A percentile compares a stretch with the other conserved stretches of the same genome.
Evolutionary conservation across 805 yeast genomes (phyloP).

Genomic region (Wickerhamomyces bisporus): DNA sequence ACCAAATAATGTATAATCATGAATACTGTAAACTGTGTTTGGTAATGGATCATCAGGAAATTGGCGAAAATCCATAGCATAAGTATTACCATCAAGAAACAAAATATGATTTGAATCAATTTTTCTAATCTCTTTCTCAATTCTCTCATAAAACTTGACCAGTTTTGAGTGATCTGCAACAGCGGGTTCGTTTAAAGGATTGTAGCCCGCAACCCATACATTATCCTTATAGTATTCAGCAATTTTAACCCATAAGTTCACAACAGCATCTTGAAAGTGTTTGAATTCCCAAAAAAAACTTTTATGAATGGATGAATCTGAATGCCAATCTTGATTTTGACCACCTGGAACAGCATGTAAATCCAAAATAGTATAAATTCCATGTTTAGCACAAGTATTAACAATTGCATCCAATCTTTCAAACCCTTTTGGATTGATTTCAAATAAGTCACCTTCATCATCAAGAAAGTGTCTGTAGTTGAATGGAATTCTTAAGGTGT

Average conservation of each 20-base stretch:
- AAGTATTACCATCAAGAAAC: constrained; percentile 46
- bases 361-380: constrained; percentile 44
- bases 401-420: constrained; percentile 38
- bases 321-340: constrained; percentile 52
- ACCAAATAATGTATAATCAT: constrained; percentile 41
- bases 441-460: constrained; percentile 37
- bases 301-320: constrained; percentile 42
- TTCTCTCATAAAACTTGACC: constrained; percentile 32
- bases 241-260: constrained; percentile 40
- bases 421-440: constrained; percentile 40
- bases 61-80: constrained; percentile 44
- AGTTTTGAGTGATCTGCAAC: constrained; percentile 37
- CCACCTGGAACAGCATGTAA: constrained; percentile 49
- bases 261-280: constrained; percentile 41
- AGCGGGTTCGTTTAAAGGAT: constrained; percentile 50
- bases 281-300: constrained; percentile 46
- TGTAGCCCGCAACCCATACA: constrained; percentile 49
- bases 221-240: constrained; percentile 43
- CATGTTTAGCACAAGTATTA: constrained; percentile 39
- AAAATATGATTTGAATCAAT: constrained; percentile 46
- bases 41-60: constrained; percentile 36
- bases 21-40: constrained; percentile 46
- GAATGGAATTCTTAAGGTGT: constrained; percentile 46
- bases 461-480: constrained; percentile 46
- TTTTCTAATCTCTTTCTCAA: constrained; percentile 35